Conservation (phyloP, 108 stramenopile genomes). For the Stephanodiscus minutulus region DNA sequence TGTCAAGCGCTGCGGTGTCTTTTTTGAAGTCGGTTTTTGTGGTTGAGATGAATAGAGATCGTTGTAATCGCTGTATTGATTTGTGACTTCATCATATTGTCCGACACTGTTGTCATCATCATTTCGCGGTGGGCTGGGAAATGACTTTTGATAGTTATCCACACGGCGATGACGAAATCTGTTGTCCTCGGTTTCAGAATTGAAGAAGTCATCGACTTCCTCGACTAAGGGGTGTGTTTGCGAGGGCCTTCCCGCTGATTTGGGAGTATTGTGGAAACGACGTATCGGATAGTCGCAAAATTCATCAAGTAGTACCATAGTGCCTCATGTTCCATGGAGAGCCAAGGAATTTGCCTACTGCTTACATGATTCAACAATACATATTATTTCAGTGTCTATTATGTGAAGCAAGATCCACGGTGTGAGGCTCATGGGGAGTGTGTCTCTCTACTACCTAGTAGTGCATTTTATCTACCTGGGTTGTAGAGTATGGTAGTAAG, state of each 20-base stretch:
- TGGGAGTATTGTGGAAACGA: background rate
- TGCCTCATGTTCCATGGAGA: no score
- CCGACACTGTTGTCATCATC: background rate
- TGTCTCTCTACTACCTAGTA: no score
- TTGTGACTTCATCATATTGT: background rate
- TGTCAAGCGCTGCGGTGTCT: constrained; percentile 14
- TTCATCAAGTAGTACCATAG: background rate
- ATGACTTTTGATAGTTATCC: background rate
- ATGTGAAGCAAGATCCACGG: no score
- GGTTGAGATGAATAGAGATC: background rate
- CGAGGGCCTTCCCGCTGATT: background rate
- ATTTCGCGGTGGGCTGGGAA: background rate
- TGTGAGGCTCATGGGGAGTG: no score
- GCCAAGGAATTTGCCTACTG: no score
- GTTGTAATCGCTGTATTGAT: background rate
- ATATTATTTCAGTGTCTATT: no score
- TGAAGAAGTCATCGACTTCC: constrained; percentile 5
- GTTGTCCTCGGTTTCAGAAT: background rate
- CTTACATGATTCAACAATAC: no score
- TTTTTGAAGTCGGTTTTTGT: constrained; percentile 8
- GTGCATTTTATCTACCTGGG: no score
- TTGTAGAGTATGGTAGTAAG: no score
- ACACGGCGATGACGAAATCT: constrained; percentile 10
- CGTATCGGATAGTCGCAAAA: constrained; percentile 1
- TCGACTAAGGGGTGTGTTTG: background rate